Conservation (phyloP, 2,329 filamentous ascomycete species). For the Alternaria gansuensis region DNA sequence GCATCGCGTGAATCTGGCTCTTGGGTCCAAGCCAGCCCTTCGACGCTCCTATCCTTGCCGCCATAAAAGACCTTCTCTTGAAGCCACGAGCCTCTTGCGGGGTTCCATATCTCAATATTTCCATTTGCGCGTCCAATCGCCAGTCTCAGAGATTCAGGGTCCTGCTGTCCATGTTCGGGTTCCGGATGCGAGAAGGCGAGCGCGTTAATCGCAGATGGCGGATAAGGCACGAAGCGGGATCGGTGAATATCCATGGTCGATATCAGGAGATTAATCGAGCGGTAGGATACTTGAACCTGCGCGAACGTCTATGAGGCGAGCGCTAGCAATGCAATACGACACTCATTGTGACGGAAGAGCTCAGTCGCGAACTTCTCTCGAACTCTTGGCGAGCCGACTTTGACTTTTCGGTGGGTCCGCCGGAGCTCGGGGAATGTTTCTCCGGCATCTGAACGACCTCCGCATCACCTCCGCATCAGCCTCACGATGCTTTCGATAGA, state of each 20-base stretch:
- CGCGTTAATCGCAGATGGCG: conserved; percentile 90
- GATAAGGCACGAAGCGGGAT: conserved; percentile 93
- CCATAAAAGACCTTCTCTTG: conserved; percentile 88
- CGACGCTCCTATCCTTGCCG: conserved; percentile 84
- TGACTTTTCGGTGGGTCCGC: conserved; percentile 29
- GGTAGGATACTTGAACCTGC: conserved; percentile 8
- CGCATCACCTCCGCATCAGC: conserved; percentile 15
- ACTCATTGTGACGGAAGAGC: conserved; percentile 18
- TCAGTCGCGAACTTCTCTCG: conserved; percentile 22
- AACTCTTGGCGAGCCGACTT: conserved; percentile 31
- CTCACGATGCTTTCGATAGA: not conserved
- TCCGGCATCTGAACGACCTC: conserved; percentile 21
- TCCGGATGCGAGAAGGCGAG: conserved; percentile 85
- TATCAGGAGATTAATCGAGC: not conserved
- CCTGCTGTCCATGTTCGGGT: conserved; percentile 50
- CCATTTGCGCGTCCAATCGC: conserved; percentile 93
- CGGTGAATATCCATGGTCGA: conserved; percentile 89
- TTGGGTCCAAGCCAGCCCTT: conserved; percentile 90
- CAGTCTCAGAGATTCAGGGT: conserved; percentile 72
- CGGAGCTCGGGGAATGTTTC: conserved; percentile 18
- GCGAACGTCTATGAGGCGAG: conserved; percentile 25
- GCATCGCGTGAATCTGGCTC: conserved; percentile 77
- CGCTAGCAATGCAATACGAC: conserved; percentile 29
- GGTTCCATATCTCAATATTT: conserved; percentile 98
- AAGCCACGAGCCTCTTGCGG: conserved; percentile 80